Base-by-base conservation (phyloP, 306 rosid genomes). In the Adenanthera pavonina region DNA sequence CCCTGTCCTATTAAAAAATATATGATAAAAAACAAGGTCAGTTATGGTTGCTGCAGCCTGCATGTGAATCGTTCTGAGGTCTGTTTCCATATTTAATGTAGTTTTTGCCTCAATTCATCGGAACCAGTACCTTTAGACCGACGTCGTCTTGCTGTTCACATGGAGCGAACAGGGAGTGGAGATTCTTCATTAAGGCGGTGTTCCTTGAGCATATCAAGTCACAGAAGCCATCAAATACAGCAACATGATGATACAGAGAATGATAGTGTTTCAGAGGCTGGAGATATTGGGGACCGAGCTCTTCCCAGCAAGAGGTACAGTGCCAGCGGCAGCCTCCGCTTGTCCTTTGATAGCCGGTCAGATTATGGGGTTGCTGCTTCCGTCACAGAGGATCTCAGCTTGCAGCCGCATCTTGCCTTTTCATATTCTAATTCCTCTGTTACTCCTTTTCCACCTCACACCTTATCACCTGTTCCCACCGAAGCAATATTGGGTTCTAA, bases 231-330 rank as follows among this genome's bases (percentile, higher is more conserved):
- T 43, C 87, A 62, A n/a, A 57, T 65, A 43, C 91, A 87, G 19
- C 73, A 87, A 38, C 91, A 85, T 25, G 74, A 86, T 69, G 85
- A 86, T 43, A 78, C 25, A 33, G 93, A 86, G 40, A 66, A 72
- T 16, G 97, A 86, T 38, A 76, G 47, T 66, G 94, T 89, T 66
- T 93, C 99, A 30, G 94, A 95, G 85, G 98, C 92, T 4, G 99
- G 99, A 36, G 99, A 95, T 57, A 90, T 92, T 17, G 97, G 99
- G 38, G 97, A 95, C 76, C 84, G 98, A 38, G 94, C 91, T 67
- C 94, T 92, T 79, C 67, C 66, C 2, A 84, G 89, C 80, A 87
- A 78, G 79, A 87, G 91, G 74, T 46, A 83, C 78, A 88, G 97
- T 74, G 87, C 80, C 33, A 85, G 87, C 68, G 64, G 48, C 73